Base-by-base conservation (phyloP, 2,329 filamentous ascomycete genomes). In the Xenoacremonium recifei region DNA sequence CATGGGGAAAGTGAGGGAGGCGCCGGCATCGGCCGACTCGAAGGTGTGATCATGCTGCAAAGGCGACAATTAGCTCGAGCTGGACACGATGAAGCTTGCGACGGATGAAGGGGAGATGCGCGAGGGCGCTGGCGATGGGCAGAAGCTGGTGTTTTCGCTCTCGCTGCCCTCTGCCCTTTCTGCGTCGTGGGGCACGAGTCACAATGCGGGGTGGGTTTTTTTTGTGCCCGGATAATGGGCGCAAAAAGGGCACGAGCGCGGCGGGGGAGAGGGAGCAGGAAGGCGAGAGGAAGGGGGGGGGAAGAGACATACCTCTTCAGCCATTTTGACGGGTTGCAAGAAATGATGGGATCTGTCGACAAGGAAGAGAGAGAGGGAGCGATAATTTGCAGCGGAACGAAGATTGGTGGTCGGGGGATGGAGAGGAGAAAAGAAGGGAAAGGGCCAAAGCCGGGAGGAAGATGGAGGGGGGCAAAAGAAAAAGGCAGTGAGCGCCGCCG, bases 21-120 rank as follows among this genome's bases (percentile, higher is more conserved):
- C 92, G 75, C 93, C 95, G 72, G 95, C 91, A 79, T 96, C 90
- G 79, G 85, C 89, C 74, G 83, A 86, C 60, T 96, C 90, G 82
- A 97, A 97, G 72, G 72, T 73, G 60, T 75, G 72, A 65, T 87
- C 79, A 71, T 86, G 82, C 79, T 87, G 59, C 15, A 35, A 34
- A 44, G 50, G 33, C 18, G 45, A 19, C 40, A 47, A 58, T 59
- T 52, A 54, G 53, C 49, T 45, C 39, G 43, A 54, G 39, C 37
- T 40, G 30, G 33, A 21, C 29, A 36, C 15, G 12, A 16, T 32
- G 5, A 40, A 35, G 17, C 21, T 21, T 7, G 40, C 32, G 29
- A 35, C 23, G 18, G 15, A 17, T 12, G 21, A 17, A 18, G 40
- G 35, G 32, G 37, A 34, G 17, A 11, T 32, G 41, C 30, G 34